Evolutionary conservation across 2,329 filamentous ascomycete genomes (phyloP).

Genomic region (Xylariaceae sp.): DNA sequence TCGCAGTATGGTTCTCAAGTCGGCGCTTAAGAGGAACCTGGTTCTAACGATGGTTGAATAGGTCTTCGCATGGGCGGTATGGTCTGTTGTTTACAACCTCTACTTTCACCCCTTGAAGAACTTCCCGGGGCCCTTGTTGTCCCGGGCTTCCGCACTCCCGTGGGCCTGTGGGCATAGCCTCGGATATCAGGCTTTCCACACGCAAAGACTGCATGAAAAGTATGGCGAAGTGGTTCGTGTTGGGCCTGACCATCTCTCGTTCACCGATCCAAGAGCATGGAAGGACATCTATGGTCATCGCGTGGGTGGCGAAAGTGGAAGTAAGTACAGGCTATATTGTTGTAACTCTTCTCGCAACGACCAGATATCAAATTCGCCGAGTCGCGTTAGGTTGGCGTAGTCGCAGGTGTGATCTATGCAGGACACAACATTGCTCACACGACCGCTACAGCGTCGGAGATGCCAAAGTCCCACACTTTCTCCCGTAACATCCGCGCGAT

Average conservation of each 20-base stretch:
- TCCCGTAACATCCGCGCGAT: slow-evolving; percentile 11
- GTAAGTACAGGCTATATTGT: too few relatives aligned
- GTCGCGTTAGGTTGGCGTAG: too few relatives aligned
- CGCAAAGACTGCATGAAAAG: slow-evolving; percentile 19
- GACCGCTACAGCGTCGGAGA: slow-evolving; percentile 13
- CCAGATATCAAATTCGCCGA: too few relatives aligned
- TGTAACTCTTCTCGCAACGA: too few relatives aligned
- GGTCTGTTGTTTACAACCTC: slow-evolving; percentile 22
- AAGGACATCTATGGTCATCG: slow-evolving; percentile 32
- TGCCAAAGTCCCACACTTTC: slow-evolving; percentile 18
- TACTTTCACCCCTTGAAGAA: slow-evolving; percentile 24
- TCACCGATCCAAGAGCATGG: slow-evolving; percentile 25
- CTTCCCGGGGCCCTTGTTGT: slow-evolving; percentile 21
- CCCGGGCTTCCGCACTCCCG: slow-evolving; percentile 18
- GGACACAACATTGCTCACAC: too few relatives aligned
- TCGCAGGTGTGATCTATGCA: too few relatives aligned
- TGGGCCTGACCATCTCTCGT: slow-evolving; percentile 26
- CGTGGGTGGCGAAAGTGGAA: slow-evolving; percentile 14
- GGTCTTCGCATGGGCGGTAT: slow-evolving; percentile 15
- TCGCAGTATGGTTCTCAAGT: not conserved
- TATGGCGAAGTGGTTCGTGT: slow-evolving; percentile 18
- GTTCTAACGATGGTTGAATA: slow-evolving; percentile 3
- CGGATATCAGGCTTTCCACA: slow-evolving; percentile 19
- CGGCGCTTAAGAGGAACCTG: not conserved
- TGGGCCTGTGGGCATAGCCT: slow-evolving; percentile 17